Base-by-base conservation (phyloP, 768 basidiomycete species). In the Boletus barrowsii region DNA sequence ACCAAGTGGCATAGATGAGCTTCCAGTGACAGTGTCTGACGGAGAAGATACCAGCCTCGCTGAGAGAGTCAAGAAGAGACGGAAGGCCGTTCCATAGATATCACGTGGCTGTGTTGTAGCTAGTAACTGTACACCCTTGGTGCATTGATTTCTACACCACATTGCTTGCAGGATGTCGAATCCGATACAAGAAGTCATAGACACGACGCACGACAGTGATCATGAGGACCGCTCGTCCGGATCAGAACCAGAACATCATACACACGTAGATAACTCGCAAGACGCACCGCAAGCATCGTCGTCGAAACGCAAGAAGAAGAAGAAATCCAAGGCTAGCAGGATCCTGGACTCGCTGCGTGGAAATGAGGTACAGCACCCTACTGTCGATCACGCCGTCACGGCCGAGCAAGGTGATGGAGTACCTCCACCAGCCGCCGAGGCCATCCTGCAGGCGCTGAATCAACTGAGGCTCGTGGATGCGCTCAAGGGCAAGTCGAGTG, bases 401-500 rank as follows among this genome's bases (percentile, higher is more conserved):
- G 77, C 77, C 9, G 83, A 86, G 55, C 80, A 80, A 44, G 77
- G 79, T 24, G 59, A 62, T 17, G 61, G 59, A n/a, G 67, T 68
- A 6, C 69, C 72, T 51, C 74, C 78, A 24, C 78, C 82, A 17
- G 83, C 84, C 54, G 78, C 81, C 54, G 87, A 84, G 37, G 83
- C 85, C 51, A 80, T 94, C 41, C 75, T 84, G 51, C 75, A 81
- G 54, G 85, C 83, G 4, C 68, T 94, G 55, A 83, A 90, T 60
- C 87, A 89, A 56, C 74, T 93, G 69, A 89, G 88, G 67, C 79
- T 95, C 45, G 87, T 88, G 82, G 92, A 96, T 64, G 81, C 92
- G 17, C 74, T 90, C 20, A 84, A 91, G 64, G 93, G 92, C 8
- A 92, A 93, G 67, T 75, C 83, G 37, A 90, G 87, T 10, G 58